These are phyloP conservation scores for Articulospora tetracladia DNA, from an alignment of 495 filamentous ascomycete species.

Conservation along the genomic window DNA sequence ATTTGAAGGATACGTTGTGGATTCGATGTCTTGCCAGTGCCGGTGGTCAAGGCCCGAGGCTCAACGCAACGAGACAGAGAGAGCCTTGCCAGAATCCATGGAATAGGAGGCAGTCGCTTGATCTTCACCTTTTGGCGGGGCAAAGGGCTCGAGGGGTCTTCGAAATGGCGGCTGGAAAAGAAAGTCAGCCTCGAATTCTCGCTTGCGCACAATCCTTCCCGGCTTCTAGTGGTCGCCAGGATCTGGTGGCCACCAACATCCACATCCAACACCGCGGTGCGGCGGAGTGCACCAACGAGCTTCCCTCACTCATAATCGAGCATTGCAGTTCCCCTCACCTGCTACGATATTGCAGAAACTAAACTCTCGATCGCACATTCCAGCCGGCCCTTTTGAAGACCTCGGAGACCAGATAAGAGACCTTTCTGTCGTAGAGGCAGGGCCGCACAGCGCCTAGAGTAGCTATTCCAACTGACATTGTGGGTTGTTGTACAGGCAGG, in stretches of 20 bases:
- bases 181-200: background rate
- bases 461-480: conserved; percentile 6
- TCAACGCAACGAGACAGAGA: background rate
- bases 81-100: background rate
- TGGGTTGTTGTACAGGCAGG: conserved; percentile 19
- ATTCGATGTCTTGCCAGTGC: background rate
- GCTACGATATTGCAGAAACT: conserved; percentile 6
- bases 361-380: background rate
- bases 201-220: background rate
- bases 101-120: background rate
- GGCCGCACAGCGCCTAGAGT: conserved; percentile 22
- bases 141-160: background rate
- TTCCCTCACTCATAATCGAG: background rate
- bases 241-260: background rate
- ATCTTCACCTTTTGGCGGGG: background rate
- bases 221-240: background rate
- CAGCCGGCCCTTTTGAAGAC: conserved; percentile 29
- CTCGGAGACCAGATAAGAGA: conserved; percentile 16
- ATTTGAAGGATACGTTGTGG: background rate
- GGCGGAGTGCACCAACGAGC: conserved; percentile 9
- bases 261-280: background rate
- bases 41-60: background rate
- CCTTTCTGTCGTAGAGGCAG: conserved; percentile 10
- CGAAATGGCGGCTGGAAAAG: background rate
- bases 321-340: background rate